Evolutionary conservation across 73 alveolate genomes (phyloP).

Genomic region (Blepharisma japonicum): DNA sequence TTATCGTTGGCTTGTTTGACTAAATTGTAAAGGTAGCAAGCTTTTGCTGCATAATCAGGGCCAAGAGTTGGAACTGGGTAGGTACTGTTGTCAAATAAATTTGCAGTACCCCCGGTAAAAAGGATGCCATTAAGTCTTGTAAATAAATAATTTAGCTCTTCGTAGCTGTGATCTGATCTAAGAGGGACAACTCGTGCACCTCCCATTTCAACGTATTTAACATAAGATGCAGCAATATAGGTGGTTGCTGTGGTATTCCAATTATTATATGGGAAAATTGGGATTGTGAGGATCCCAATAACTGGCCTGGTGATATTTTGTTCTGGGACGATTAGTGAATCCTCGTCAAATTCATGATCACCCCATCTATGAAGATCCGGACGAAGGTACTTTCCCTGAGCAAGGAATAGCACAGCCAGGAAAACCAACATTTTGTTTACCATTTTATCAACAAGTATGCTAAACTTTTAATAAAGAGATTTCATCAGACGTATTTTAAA

Average conservation of each 20-base stretch:
- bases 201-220: slow-evolving; percentile 19
- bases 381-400: too few relatives aligned
- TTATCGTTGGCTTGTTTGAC: slow-evolving; percentile 42
- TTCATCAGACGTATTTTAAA: too few relatives aligned
- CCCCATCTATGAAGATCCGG: too few relatives aligned
- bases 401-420: too few relatives aligned
- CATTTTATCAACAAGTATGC: too few relatives aligned
- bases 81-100: background rate
- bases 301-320: background rate
- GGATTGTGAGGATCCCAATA: slow-evolving; percentile 19
- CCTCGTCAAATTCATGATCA: too few relatives aligned
- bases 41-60: slow-evolving; percentile 43
- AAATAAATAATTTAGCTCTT: slow-evolving; percentile 33
- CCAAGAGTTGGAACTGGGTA: background rate
- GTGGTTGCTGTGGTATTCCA: background rate
- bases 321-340: too few relatives aligned
- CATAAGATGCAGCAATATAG: background rate
- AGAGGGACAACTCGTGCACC: slow-evolving; percentile 51
- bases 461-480: too few relatives aligned
- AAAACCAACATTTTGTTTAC: too few relatives aligned
- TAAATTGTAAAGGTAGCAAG: slow-evolving; percentile 30
- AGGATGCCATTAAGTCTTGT: slow-evolving; percentile 48
- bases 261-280: background rate
- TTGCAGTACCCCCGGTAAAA: slow-evolving; percentile 58
- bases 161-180: slow-evolving; percentile 26